Conservation (phyloP, 2,329 filamentous ascomycete species). For the Penicillium sp. region DNA sequence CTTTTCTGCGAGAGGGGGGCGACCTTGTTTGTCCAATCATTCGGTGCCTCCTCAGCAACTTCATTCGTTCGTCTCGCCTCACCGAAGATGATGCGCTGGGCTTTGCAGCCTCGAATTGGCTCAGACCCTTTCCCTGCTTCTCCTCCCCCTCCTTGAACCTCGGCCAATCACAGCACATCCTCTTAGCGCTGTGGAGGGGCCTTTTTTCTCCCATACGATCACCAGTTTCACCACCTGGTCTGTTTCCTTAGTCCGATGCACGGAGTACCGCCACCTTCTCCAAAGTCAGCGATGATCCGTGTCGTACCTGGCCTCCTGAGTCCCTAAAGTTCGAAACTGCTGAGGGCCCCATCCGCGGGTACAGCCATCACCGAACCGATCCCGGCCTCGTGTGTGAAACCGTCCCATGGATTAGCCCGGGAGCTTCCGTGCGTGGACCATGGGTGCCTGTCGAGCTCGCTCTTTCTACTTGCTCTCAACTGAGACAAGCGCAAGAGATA, state of each 20-base stretch:
- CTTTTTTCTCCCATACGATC: constrained; percentile 9
- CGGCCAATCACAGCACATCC: background rate
- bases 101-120: constrained; percentile 25
- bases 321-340: background rate
- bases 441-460: background rate
- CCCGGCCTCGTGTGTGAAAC: constrained; percentile 23
- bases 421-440: constrained; percentile 23
- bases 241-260: constrained; percentile 14
- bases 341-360: constrained; percentile 11
- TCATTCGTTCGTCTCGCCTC: constrained; percentile 23
- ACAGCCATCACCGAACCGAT: constrained; percentile 25
- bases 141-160: constrained; percentile 14
- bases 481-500: background rate
- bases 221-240: constrained; percentile 3
- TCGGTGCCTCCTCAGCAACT: background rate
- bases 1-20: constrained; percentile 20
- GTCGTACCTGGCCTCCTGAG: constrained; percentile 17
- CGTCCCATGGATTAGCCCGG: constrained; percentile 28
- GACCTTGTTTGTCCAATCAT: constrained; percentile 22
- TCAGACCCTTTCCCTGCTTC: constrained; percentile 15
- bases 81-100: constrained; percentile 25
- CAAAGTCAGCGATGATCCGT: constrained; percentile 12
- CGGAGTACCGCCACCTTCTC: constrained; percentile 15
- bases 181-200: constrained; percentile 15
- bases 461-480: background rate